Percentiles rank a stretch among this genome's conserved stretches.
Conservation (phyloP, 2,329 filamentous ascomycete genomes). For the Fusarium musae region DNA sequence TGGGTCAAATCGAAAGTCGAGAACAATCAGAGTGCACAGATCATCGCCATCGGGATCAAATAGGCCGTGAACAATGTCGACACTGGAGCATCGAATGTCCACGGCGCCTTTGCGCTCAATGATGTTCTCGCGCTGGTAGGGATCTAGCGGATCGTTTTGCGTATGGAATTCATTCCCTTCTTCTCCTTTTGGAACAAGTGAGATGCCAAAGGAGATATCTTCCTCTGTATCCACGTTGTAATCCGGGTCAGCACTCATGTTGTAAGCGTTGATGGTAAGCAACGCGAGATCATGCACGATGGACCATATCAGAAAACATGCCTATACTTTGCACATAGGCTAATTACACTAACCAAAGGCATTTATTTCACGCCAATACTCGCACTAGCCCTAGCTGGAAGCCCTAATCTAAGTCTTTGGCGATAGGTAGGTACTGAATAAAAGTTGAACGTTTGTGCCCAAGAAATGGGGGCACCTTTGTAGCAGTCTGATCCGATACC, state of each 20-base stretch:
- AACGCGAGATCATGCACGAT: background rate
- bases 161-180: conserved; percentile 21
- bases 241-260: background rate
- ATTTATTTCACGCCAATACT: background rate
- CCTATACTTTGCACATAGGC: background rate
- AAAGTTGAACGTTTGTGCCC: background rate
- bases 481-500: background rate
- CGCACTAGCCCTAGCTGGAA: background rate
- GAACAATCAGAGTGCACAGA: conserved; percentile 3
- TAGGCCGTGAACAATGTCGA: conserved; percentile 1
- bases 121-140: conserved; percentile 21
- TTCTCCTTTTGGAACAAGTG: background rate
- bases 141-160: conserved; percentile 13
- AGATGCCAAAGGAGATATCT: background rate
- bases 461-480: background rate
- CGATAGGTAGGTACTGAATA: rapidly evolving
- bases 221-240: background rate
- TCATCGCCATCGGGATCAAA: conserved; percentile 23
- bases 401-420: background rate
- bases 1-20: conserved; percentile 6
- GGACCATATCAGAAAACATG: background rate
- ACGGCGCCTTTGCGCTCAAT: conserved; percentile 9
- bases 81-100: conserved; percentile 11
- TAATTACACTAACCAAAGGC: background rate
- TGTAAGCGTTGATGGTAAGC: background rate